These are phyloP conservation scores for Solanum corneliomulleri DNA, from an alignment of 257 asterid genomes.

Conservation along the genomic window DNA sequence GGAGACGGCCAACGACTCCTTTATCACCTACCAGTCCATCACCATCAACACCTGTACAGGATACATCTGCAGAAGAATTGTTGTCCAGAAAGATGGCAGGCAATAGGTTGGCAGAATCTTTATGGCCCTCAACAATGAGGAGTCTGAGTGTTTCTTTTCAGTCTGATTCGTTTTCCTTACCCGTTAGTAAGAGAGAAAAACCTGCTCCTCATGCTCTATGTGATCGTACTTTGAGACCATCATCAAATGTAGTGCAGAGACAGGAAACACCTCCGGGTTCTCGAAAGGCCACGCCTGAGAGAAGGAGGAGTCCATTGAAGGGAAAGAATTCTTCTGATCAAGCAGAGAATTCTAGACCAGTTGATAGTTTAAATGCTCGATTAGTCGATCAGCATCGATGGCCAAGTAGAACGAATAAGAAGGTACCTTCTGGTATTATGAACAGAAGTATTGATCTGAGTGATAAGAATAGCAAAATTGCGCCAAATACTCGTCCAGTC, in stretches of 20 bases:
- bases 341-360: slow-evolving; percentile 70
- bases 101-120: slow-evolving; percentile 50
- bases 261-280: slow-evolving; percentile 29
- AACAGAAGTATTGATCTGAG: slow-evolving; percentile 37
- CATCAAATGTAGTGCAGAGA: slow-evolving; percentile 40
- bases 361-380: slow-evolving; percentile 42
- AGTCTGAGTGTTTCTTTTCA: slow-evolving; percentile 55
- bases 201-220: slow-evolving; percentile 23
- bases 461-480: slow-evolving; percentile 31
- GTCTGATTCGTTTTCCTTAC: slow-evolving; percentile 33
- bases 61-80: slow-evolving; percentile 26
- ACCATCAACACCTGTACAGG: slow-evolving; percentile 59
- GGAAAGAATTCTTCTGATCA: slow-evolving; percentile 50
- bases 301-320: slow-evolving; percentile 58
- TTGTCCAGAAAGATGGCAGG: slow-evolving; percentile 34
- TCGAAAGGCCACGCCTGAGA: slow-evolving; percentile 63
- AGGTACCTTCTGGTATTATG: slow-evolving; percentile 19
- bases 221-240: slow-evolving; percentile 49
- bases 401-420: slow-evolving; percentile 52
- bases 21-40: slow-evolving; percentile 37
- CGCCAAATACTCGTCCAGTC: slow-evolving; percentile 19
- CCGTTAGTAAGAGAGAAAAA: slow-evolving; percentile 51
- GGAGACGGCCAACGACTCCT: slow-evolving; percentile 52
- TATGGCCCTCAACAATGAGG: slow-evolving; percentile 80
- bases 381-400: slow-evolving; percentile 69